A percentile compares a stretch with the other conserved stretches of the same genome.
These are phyloP conservation scores for Lanmaoa pseudosensibilis DNA, from an alignment of 768 basidiomycete species.

Conservation along the genomic window DNA sequence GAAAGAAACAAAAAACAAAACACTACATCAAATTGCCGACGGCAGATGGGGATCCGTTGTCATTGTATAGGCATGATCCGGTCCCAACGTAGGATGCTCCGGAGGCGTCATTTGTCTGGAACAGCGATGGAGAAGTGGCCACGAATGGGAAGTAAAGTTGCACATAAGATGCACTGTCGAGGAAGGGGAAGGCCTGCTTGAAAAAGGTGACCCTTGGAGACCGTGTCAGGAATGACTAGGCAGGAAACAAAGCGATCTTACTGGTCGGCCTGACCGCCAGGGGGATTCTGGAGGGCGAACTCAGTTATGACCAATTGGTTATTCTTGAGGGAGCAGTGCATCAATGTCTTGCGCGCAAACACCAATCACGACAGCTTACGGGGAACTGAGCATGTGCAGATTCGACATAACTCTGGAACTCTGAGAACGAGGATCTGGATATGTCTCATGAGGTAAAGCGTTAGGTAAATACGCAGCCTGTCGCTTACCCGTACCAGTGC, in stretches of 20 bases:
- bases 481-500: slow-evolving; percentile 33
- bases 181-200: slow-evolving; percentile 35
- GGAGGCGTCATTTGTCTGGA: slow-evolving; percentile 17
- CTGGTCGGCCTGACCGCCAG: slow-evolving; percentile 32
- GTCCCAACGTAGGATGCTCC: slow-evolving; percentile 26
- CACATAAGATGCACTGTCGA: slow-evolving; percentile 31
- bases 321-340: slow-evolving; percentile 2
- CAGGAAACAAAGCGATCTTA: slow-evolving; percentile 10
- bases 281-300: slow-evolving; percentile 33
- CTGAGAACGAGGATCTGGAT: slow-evolving; percentile 21
- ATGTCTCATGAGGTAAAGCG: background rate
- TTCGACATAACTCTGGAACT: slow-evolving; percentile 30
- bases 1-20: background rate
- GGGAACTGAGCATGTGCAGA: slow-evolving; percentile 30
- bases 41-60: slow-evolving; percentile 24
- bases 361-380: slow-evolving; percentile 6
- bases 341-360: slow-evolving; percentile 4
- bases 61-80: too few species aligned
- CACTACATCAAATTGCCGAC: slow-evolving; percentile 23
- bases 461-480: background rate
- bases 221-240: background rate
- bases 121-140: slow-evolving; percentile 30
- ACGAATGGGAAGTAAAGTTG: slow-evolving; percentile 39
- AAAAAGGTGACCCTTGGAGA: slow-evolving; percentile 32
- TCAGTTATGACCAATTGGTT: slow-evolving; percentile 30